A percentile compares a stretch with the other conserved stretches of the same genome.
These are phyloP conservation scores for Cruciata laevipes DNA, from an alignment of 257 asterid species.

Conservation along the genomic window DNA sequence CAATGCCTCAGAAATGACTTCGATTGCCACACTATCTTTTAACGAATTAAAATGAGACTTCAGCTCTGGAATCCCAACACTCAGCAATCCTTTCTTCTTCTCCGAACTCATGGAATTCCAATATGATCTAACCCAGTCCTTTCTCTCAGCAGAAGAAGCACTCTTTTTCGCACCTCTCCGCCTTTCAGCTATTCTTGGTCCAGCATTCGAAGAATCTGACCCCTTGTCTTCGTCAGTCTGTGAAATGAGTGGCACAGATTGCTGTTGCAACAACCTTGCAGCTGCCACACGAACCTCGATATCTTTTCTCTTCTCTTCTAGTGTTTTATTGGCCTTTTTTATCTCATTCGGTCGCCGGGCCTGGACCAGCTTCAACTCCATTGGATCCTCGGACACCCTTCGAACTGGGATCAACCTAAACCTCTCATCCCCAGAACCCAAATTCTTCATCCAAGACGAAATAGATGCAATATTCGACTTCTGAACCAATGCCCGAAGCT, in stretches of 20 bases:
- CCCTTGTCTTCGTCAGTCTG: slow-evolving; percentile 46
- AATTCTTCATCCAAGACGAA: slow-evolving; percentile 70
- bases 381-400: slow-evolving; percentile 66
- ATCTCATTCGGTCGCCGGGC: slow-evolving; percentile 66
- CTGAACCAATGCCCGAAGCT: slow-evolving; percentile 66
- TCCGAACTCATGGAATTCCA: slow-evolving; percentile 55
- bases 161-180: slow-evolving; percentile 49
- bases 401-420: slow-evolving; percentile 66
- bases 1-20: slow-evolving; percentile 59
- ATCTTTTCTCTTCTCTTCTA: slow-evolving; percentile 78
- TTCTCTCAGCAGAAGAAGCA: slow-evolving; percentile 57
- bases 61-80: slow-evolving; percentile 40
- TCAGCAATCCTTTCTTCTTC: slow-evolving; percentile 43
- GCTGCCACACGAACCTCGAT: slow-evolving; percentile 86
- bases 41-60: slow-evolving; percentile 48
- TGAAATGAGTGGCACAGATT: slow-evolving; percentile 36
- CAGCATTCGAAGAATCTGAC: slow-evolving; percentile 36
- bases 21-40: slow-evolving; percentile 41
- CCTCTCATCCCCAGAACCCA: slow-evolving; percentile 62
- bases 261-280: slow-evolving; percentile 72
- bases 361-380: slow-evolving; percentile 61
- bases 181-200: slow-evolving; percentile 46
- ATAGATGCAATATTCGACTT: slow-evolving; percentile 67
- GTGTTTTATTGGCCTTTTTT: slow-evolving; percentile 65
- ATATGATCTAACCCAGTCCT: slow-evolving; percentile 52